Conservation (phyloP, 306 rosid species). For the Rosa lucieae region DNA sequence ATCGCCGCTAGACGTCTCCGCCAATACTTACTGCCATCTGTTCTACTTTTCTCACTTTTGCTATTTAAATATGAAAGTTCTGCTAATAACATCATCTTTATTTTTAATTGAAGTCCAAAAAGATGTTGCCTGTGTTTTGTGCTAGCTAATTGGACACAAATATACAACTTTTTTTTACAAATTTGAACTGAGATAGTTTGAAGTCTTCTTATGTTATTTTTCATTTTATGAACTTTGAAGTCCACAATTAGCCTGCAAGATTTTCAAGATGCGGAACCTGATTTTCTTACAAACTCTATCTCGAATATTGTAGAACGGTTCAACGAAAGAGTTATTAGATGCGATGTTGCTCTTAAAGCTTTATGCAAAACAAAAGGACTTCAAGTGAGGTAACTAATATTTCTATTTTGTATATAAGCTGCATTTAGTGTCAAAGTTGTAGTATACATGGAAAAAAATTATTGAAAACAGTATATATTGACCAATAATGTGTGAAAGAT, state of each 20-base stretch:
- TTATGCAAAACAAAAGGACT: conserved; percentile 95
- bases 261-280: conserved; percentile 45
- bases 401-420: neutral
- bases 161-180: neutral
- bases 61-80: neutral
- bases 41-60: neutral
- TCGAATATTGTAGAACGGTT: conserved; percentile 57
- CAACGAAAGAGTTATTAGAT: conserved; percentile 46
- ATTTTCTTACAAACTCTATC: conserved; percentile 59
- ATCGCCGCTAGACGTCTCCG: no score
- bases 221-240: conserved; percentile 49
- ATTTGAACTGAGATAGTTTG: neutral
- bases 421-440: neutral
- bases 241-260: conserved; percentile 52
- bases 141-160: neutral
- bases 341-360: conserved; percentile 62
- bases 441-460: neutral
- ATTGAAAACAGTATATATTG: neutral
- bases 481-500: neutral
- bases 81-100: neutral
- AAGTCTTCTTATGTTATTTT: conserved; percentile 10
- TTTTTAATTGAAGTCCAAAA: neutral
- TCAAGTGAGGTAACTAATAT: conserved; percentile 60
- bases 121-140: neutral
- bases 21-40: conserved; percentile 3